These are phyloP conservation scores for Glaciozyma antarctica DNA, from an alignment of 768 basidiomycete species.

Conservation along the genomic window DNA sequence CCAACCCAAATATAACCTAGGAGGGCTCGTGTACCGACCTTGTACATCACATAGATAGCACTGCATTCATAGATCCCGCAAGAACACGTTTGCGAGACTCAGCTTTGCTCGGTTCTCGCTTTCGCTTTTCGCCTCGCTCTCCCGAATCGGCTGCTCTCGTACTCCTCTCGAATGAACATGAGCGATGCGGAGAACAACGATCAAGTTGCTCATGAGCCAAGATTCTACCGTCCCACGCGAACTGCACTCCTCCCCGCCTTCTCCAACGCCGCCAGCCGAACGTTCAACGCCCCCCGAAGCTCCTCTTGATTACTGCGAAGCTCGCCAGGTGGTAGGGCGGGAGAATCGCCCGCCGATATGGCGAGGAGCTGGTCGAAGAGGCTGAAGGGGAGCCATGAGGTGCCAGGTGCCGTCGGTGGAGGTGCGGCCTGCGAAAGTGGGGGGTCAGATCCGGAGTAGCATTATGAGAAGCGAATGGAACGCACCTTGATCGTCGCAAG, in stretches of 20 bases:
- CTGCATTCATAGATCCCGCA: no score
- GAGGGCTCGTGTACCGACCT: no score
- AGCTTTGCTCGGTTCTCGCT: no score
- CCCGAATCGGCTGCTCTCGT: no score
- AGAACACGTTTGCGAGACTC: no score
- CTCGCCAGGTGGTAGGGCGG: slow-evolving; percentile 13
- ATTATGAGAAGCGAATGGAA: slow-evolving; percentile 6
- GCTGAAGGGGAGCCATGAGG: slow-evolving; percentile 69
- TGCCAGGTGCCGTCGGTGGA: slow-evolving; percentile 50
- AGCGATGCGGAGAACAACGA: no score
- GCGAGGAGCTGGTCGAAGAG: slow-evolving; percentile 71
- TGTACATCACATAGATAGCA: no score
- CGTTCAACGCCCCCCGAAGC: slow-evolving; percentile 7
- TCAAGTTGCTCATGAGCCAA: no score
- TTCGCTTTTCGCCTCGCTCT: no score
- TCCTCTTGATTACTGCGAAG: slow-evolving; percentile 16
- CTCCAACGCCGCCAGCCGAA: slow-evolving; percentile 2
- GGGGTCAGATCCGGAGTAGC: slow-evolving; percentile 41
- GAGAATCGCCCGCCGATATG: slow-evolving; percentile 9
- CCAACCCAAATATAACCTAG: background rate
- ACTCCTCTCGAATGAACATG: no score
- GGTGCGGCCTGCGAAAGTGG: slow-evolving; percentile 41
- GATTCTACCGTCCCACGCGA: background rate
- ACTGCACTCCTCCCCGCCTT: slow-evolving; percentile 9
- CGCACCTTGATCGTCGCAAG: slow-evolving; percentile 47